Conservation (phyloP, 345 rosid species). For the Arabis hirsuta region DNA sequence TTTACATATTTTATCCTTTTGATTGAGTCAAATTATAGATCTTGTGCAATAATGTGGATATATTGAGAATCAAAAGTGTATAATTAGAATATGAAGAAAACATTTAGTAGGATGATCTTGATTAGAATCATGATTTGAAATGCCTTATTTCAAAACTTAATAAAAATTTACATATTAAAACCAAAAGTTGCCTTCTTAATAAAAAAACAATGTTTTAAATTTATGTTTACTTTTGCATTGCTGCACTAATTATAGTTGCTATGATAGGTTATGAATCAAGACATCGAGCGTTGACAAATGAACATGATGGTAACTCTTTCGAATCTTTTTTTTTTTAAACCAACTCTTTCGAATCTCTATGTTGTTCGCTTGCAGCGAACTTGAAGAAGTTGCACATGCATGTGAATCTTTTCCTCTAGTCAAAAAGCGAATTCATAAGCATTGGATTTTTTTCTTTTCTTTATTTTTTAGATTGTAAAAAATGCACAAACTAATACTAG, state of each 20-base stretch:
- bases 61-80: no score
- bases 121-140: no score
- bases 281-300: conserved; percentile 29
- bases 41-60: not conserved
- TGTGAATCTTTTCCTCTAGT: conserved; percentile 13
- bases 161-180: no score
- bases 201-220: no score
- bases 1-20: not conserved
- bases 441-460: not conserved
- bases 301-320: conserved; percentile 19
- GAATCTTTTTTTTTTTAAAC: no score
- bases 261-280: conserved; percentile 10
- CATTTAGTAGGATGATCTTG: no score
- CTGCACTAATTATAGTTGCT: not conserved
- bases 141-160: no score
- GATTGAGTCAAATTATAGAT: not conserved
- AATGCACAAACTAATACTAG: not conserved
- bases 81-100: no score
- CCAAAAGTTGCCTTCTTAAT: no score
- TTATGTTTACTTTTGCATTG: no score
- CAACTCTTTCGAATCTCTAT: conserved; percentile 9
- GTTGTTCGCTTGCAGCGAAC: conserved; percentile 12
- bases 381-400: conserved; percentile 36
- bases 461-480: not conserved
- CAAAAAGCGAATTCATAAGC: conserved; percentile 16